Base-by-base conservation (phyloP, 2,329 filamentous ascomycete genomes). In the Didymella sp. region DNA sequence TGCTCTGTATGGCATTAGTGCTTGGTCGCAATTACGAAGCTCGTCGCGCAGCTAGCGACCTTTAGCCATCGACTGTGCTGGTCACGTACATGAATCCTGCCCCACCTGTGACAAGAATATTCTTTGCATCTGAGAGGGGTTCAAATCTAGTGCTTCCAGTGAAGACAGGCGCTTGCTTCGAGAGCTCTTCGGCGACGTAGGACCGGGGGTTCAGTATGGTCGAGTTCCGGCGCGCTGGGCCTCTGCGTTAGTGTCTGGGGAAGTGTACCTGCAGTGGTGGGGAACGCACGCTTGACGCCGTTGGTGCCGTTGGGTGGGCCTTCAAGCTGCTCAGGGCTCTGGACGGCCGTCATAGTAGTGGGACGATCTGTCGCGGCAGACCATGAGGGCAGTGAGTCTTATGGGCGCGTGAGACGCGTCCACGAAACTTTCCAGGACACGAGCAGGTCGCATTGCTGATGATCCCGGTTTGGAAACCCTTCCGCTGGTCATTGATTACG, bases 101-200 rank as follows among this genome's bases (percentile, higher is more conserved):
- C 51, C 90, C 91, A 46, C 91, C 91, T 19, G 91, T 94, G 61
- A 95, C 84, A 83, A 94, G 88, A 67, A 94, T 92, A 71, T 92
- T 93, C 76, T 85, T 89, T 51, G 90, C 86, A 75, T 89, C 86
- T 22, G 82, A 79, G 5, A 88, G 79, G 40, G 89, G 86, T 69
- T 88, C 85, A 65, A 89, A 93, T 62, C 85, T 86, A 58, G 89
- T 91, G 63, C 82, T 87, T 31, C 90, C 90, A 11, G 75, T 87
- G 51, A 92, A 80, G 25, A 91, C 73, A 17, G 90, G 89, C 2
- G 90, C 89, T 45, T 88, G 82, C 68, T 86, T 87, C 88, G 89
- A 92, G 58, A 90, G 76, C 33, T 87, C 86, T 61, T 82, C 81
- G 67, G 88, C 85, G 25, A 77, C 60, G 59, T 78, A 78, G 45